A percentile compares a stretch with the other conserved stretches of the same genome.
These are phyloP conservation scores for Cenchrus americanus DNA, from an alignment of 176 grass and related monocot species.

Conservation along the genomic window DNA sequence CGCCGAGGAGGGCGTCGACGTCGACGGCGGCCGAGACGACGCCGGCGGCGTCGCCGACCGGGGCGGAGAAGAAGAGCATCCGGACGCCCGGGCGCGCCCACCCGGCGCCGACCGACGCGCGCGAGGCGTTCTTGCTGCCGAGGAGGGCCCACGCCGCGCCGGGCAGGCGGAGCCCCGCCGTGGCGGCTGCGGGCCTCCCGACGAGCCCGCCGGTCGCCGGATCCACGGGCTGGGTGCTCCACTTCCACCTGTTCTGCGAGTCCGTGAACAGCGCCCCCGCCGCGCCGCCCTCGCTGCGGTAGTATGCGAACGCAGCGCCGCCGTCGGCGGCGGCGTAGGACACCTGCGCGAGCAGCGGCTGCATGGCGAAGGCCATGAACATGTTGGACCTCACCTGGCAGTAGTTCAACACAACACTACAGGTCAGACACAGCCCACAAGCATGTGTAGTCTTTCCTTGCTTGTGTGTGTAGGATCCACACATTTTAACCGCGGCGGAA, in stretches of 20 bases:
- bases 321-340: constrained; percentile 44
- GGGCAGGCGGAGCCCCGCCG: background rate
- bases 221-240: constrained; percentile 38
- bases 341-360: constrained; percentile 44
- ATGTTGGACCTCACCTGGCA: constrained; percentile 8
- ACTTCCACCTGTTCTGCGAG: background rate
- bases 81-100: constrained; percentile 14
- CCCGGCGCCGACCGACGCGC: constrained; percentile 6
- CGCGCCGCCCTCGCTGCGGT: constrained; percentile 15
- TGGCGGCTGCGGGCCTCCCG: background rate
- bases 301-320: constrained; percentile 48
- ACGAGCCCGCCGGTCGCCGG: constrained; percentile 22
- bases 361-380: constrained; percentile 38
- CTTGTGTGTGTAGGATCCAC: no score
- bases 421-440: background rate
- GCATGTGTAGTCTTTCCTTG: background rate
- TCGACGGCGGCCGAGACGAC: constrained; percentile 30
- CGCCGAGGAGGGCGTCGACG: constrained; percentile 3
- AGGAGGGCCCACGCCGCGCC: background rate
- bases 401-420: background rate
- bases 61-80: constrained; percentile 45
- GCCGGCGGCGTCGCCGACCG: background rate
- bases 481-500: background rate
- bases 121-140: constrained; percentile 10
- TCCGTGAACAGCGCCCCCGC: background rate